A percentile compares a stretch with the other conserved stretches of the same genome.
These are phyloP conservation scores for Fusarium tricinctum DNA, from an alignment of 2,329 filamentous ascomycete species.

Conservation along the genomic window DNA sequence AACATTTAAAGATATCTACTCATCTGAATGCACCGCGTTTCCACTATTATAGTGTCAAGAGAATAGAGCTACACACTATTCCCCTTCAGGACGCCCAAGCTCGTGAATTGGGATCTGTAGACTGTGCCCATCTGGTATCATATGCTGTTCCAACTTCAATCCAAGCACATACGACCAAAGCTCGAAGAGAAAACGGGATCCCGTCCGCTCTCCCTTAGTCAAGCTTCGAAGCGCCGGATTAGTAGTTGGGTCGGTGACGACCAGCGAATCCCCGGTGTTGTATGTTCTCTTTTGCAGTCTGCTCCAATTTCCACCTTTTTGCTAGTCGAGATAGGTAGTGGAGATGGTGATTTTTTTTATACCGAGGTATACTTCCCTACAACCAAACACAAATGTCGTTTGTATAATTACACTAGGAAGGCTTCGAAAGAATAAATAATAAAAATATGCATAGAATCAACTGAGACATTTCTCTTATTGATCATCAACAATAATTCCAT, in stretches of 20 bases:
- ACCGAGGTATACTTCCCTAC: neutral
- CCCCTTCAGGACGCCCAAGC: neutral
- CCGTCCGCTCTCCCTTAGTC: slow-evolving; percentile 26
- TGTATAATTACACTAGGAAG: neutral
- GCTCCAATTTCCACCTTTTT: slow-evolving; percentile 3
- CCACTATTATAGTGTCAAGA: neutral
- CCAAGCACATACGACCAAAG: slow-evolving; percentile 21
- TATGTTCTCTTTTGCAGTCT: slow-evolving; percentile 10
- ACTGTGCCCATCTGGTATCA: neutral
- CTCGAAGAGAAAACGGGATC: slow-evolving; percentile 28
- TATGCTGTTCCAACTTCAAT: neutral
- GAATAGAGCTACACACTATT: neutral
- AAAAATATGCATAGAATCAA: slow-evolving; percentile 1
- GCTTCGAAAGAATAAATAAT: neutral
- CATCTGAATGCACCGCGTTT: neutral
- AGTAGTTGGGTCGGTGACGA: slow-evolving; percentile 27
- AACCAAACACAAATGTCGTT: neutral
- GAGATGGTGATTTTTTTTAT: neutral
- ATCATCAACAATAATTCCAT: slow-evolving; percentile 21
- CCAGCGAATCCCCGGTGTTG: slow-evolving; percentile 26
- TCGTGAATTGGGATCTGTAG: neutral
- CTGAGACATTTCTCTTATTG: slow-evolving; percentile 8
- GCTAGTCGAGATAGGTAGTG: neutral
- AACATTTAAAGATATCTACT: neutral
- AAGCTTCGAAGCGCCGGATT: slow-evolving; percentile 28